Evolutionary conservation across 2,329 filamentous ascomycete genomes (phyloP), one percentile per base, ranked within the genome.

Genomic region (Colletotrichum cereale): DNA sequence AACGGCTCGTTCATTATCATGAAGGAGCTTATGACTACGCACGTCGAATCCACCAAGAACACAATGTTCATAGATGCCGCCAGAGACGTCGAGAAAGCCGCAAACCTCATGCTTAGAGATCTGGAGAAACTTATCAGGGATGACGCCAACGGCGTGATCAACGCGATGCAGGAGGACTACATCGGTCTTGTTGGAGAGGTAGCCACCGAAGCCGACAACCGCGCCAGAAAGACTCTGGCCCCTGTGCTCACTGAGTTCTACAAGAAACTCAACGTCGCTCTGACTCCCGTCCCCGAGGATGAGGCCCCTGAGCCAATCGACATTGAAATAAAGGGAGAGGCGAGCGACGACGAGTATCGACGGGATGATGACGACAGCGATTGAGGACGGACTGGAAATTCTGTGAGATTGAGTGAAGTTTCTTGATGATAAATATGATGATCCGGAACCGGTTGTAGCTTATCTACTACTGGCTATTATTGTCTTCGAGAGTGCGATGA

Each of bases 101-200:
- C 76, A 2, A 40, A 47, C 5, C 2, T 14, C 8, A 29, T 62
- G 48, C 31, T 67, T 2, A 12, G 16, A 34, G 21, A 12, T 5
- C n/a, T 71, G 5, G 67, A 63, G 2, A 40, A 24, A 12, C 58
- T 10, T 3, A 29, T 71, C 26, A 58, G 10, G 14, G 2, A 44
- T 12, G 44, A 58, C n/a, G 12, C 50, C n/a, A 55, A 53, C 5
- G 6, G 21, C 5, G 3, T 89, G 79, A 74, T 75, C 78, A 2
- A 83, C 83, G 62, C 48, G 69, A 57, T 6, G 75, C 78, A 40
- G 84, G 29, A 72, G 26, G 68, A 72, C 42, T 72, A 72, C 31
- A 40, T 44, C 10, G 16, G 65, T 11, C 26, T 72, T 14, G 84
- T 34, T 69, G 67, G 63, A 40, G 44, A 50, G 29, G 63, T 62